Base-by-base conservation (phyloP, 352 stramenopile species). In the Globisporangium okanoganense region DNA sequence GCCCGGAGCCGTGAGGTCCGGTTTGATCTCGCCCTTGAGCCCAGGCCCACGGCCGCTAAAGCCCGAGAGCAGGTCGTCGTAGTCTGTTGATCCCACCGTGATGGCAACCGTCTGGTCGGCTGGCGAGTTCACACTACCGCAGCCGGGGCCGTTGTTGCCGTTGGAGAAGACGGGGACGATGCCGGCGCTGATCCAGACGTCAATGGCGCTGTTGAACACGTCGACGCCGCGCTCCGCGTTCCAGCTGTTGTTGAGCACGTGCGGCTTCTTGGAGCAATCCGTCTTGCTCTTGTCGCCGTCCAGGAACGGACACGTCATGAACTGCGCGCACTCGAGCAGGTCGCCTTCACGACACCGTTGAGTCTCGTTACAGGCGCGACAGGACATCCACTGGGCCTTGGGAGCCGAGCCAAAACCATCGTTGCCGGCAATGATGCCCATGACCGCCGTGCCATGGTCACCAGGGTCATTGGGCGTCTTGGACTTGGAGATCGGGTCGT, bases 191-290 rank as follows among this genome's bases (percentile, higher is more conserved):
- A 74, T 69, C 78, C 78, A 87, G 27, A 80, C 78, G 31, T 71
- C 69, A 22, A 87, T 62, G 14, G 66, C 67, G 25, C 63, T 66
- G 22, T 70, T 53, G 40, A 66, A 68, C 2, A 56, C 56, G 0
- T 66, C 57, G 27, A 62, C 38, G 2, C 59, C 59, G 16, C 64
- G 65, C 44, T 87, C 78, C 35, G 78, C 66, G 62, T 79, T 83
- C 78, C 78, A 87, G 51, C 72, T 83, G 58, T 84, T 84, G 67
- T 80, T 87, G 66, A 87, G 67, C n/a, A 87, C 70, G 47, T 85
- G 71, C n/a, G 78, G 76, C 10, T 70, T 72, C 62, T 75, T 68
- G 36, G 62, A 65, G 65, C 75, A 84, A 41, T 79, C 72, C 4
- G 49, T 69, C 38, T 71, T 62, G 27, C 41, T 55, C 54, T 66